Percentiles rank a stretch among this genome's conserved stretches.
Conservation (phyloP, 371 early-diverging fungal genomes). For the Gilbertella persicaria region DNA sequence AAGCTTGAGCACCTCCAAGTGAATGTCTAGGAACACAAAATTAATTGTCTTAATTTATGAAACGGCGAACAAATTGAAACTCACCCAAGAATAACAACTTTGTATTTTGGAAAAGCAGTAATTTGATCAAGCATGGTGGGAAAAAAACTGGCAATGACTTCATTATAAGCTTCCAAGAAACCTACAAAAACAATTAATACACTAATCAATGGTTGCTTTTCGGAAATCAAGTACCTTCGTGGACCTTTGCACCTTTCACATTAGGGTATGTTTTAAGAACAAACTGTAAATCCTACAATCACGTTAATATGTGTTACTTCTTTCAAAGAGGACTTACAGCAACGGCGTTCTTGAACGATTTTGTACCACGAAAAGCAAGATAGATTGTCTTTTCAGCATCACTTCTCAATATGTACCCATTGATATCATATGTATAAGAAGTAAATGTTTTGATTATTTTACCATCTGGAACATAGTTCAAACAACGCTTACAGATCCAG, state of each 20-base stretch:
- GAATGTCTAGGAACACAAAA: slow-evolving; percentile 29
- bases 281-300: slow-evolving; percentile 3
- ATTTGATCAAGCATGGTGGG: slow-evolving; percentile 6
- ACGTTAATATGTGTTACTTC: background rate
- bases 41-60: too few species aligned
- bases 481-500: slow-evolving; percentile 24
- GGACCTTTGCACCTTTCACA: slow-evolving; percentile 22
- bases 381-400: slow-evolving; percentile 23
- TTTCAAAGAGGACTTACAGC: slow-evolving; percentile 1
- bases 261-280: slow-evolving; percentile 2
- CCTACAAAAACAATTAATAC: background rate
- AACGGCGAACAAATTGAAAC: too few species aligned
- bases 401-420: slow-evolving; percentile 22
- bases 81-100: slow-evolving; percentile 22
- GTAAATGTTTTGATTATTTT: slow-evolving; percentile 21
- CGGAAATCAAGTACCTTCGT: slow-evolving; percentile 9
- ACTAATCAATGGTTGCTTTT: background rate
- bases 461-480: slow-evolving; percentile 20
- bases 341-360: slow-evolving; percentile 15
- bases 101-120: slow-evolving; percentile 6
- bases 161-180: slow-evolving; percentile 9
- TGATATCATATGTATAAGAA: slow-evolving; percentile 12
- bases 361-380: slow-evolving; percentile 28
- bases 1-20: slow-evolving; percentile 26
- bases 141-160: background rate